Evolutionary conservation across 1,284 basidiomycete genomes (phyloP).

Genomic region (Trametes sp.): DNA sequence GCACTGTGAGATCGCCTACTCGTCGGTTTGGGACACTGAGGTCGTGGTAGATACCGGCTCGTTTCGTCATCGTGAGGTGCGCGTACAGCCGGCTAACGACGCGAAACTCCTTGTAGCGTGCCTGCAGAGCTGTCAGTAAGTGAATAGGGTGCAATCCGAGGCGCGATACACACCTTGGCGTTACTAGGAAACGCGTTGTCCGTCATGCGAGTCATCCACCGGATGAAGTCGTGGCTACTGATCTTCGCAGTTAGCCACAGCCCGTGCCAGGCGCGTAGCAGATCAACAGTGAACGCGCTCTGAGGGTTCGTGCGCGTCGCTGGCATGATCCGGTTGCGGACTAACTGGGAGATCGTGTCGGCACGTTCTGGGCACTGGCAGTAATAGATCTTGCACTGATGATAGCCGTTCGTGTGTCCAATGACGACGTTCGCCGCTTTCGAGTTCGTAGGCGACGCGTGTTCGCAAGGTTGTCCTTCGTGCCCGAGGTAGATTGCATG

Average conservation of each 20-base stretch:
- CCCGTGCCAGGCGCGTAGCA: neutral
- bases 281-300: neutral
- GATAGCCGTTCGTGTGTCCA: neutral
- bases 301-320: neutral
- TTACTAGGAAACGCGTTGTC: constrained; percentile 3
- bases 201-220: neutral
- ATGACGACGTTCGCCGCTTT: neutral
- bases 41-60: neutral
- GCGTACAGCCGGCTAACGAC: neutral
- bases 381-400: neutral
- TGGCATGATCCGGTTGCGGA: neutral
- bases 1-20: neutral
- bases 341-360: neutral
- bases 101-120: constrained; percentile 8
- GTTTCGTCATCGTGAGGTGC: neutral
- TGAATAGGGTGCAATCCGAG: neutral
- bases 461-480: neutral
- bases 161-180: neutral
- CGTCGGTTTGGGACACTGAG: neutral
- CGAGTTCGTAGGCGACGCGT: neutral
- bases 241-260: neutral
- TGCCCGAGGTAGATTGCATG: neutral
- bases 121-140: neutral
- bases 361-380: constrained; percentile 1
- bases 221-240: neutral